These are phyloP conservation scores for Arthrobotrys entomopaga DNA, from an alignment of 2,329 filamentous ascomycete genomes.

Conservation along the genomic window DNA sequence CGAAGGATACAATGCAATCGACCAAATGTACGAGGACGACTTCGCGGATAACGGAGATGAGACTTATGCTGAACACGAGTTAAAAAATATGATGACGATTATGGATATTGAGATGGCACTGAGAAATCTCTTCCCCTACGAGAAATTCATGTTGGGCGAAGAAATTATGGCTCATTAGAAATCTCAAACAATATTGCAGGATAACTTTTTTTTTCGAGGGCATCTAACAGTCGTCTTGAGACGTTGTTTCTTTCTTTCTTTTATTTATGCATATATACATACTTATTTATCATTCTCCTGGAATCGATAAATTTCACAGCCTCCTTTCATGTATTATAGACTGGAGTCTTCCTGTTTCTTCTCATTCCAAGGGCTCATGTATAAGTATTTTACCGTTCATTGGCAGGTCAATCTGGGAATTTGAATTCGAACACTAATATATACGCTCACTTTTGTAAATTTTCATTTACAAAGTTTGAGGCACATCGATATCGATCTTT, in stretches of 20 bases:
- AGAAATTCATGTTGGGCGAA: constrained; percentile 23
- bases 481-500: too few species aligned
- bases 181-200: not conserved
- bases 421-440: not conserved
- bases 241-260: not conserved
- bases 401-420: not conserved
- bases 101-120: constrained; percentile 40
- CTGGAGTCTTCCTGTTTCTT: not conserved
- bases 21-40: constrained; percentile 46
- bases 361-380: too few species aligned
- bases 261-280: not conserved
- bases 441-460: too few species aligned
- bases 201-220: not conserved
- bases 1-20: constrained; percentile 43
- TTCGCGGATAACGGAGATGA: constrained; percentile 30
- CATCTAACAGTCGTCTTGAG: constrained; percentile 1
- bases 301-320: not conserved
- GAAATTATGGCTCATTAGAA: constrained; percentile 13
- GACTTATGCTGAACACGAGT: constrained; percentile 24
- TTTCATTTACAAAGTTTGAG: too few species aligned
- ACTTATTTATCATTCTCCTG: not conserved
- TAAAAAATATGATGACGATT: constrained; percentile 42
- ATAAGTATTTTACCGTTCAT: not conserved
- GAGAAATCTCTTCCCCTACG: constrained; percentile 37
- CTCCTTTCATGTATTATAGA: not conserved